Conservation (phyloP, 176 grass and related monocot genomes). For the Aegilops umbellulata region DNA sequence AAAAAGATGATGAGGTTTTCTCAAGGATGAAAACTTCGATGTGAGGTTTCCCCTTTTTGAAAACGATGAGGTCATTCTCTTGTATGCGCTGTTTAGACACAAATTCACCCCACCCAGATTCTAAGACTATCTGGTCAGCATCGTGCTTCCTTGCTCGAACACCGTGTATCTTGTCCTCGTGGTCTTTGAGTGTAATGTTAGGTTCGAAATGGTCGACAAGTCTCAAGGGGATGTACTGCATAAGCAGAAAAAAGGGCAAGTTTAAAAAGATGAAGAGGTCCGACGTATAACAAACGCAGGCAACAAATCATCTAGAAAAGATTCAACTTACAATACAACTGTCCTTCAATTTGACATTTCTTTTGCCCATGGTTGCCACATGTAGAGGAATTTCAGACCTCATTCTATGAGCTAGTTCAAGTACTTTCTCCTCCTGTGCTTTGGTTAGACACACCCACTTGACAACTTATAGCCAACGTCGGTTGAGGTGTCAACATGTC, state of each 20-base stretch:
- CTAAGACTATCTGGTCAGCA: background rate
- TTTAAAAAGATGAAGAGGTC: background rate
- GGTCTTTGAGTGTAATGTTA: background rate
- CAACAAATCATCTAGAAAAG: background rate
- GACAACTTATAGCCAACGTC: too few relatives aligned
- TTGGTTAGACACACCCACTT: too few relatives aligned
- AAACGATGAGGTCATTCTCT: background rate
- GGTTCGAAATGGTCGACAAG: background rate
- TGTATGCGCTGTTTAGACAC: background rate
- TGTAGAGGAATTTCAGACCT: background rate
- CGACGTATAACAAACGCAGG: background rate
- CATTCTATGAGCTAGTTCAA: background rate
- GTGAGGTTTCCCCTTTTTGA: background rate
- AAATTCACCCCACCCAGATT: background rate
- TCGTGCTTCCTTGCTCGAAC: background rate
- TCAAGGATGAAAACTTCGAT: background rate
- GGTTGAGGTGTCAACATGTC: too few relatives aligned
- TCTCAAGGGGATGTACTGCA: background rate
- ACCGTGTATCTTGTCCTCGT: background rate
- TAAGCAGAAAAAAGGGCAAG: background rate
- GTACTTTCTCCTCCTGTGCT: background rate
- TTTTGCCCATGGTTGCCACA: background rate
- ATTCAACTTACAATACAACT: background rate
- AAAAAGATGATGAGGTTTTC: too few relatives aligned
- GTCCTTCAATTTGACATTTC: background rate